Evolutionary conservation across 257 asterid species (phyloP).

Genomic region (Penstemon newberryi): DNA sequence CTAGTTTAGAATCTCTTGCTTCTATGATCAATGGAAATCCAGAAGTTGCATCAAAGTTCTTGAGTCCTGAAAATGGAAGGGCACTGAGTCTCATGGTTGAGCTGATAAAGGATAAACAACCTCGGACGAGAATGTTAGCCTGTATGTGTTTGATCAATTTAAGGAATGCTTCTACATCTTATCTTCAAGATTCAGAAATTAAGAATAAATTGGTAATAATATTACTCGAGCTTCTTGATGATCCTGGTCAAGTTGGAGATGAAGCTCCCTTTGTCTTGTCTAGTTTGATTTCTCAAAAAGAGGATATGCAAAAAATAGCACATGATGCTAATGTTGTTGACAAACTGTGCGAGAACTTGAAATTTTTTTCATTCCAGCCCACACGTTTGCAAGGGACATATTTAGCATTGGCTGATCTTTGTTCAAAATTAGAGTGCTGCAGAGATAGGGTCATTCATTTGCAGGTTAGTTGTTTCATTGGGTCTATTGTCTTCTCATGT

Average conservation of each 20-base stretch:
- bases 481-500: constrained; percentile 20
- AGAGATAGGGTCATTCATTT: constrained; percentile 65
- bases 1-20: constrained; percentile 85
- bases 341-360: constrained; percentile 59
- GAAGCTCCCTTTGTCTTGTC: constrained; percentile 84
- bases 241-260: constrained; percentile 93
- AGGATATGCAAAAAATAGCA: constrained; percentile 82
- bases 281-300: constrained; percentile 66
- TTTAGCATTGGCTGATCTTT: constrained; percentile 71
- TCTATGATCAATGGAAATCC: constrained; percentile 68
- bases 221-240: constrained; percentile 80
- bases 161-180: constrained; percentile 55
- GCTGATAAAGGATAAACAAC: constrained; percentile 70
- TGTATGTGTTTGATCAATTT: constrained; percentile 72
- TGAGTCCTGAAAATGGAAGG: constrained; percentile 72
- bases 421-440: constrained; percentile 85
- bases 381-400: constrained; percentile 75
- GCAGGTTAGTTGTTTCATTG: constrained; percentile 54
- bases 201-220: constrained; percentile 59
- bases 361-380: constrained; percentile 49
- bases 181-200: constrained; percentile 59
- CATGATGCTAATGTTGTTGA: constrained; percentile 64
- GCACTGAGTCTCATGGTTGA: constrained; percentile 58
- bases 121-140: constrained; percentile 84
- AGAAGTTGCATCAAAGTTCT: constrained; percentile 61